phyloP scores from a whole-genome alignment of 345 rosid species.

The Eucalyptus decipiens region DNA sequence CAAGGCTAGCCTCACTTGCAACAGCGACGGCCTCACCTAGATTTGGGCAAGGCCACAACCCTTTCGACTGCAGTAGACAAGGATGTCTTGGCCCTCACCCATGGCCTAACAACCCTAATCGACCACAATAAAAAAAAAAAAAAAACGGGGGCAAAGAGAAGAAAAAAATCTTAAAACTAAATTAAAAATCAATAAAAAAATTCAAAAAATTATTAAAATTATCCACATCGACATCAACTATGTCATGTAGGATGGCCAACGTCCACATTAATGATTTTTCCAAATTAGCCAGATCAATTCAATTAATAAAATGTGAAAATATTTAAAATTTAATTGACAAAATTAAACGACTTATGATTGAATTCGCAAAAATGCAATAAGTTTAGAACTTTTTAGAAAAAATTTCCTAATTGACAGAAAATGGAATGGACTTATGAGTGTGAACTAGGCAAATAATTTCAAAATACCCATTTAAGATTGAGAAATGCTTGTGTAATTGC shows the following conservation, averaged over 20 bases:
- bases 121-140: fast-evolving
- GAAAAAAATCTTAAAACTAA: too few relatives aligned
- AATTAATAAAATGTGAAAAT: too few relatives aligned
- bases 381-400: too few relatives aligned
- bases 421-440: background rate
- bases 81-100: fast-evolving
- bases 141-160: fast-evolving
- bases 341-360: fast-evolving
- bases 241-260: fast-evolving
- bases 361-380: too few relatives aligned
- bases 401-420: fast-evolving
- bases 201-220: too few relatives aligned
- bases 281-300: too few relatives aligned
- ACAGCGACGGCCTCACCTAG: fast-evolving
- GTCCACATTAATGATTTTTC: fast-evolving
- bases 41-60: fast-evolving
- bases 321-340: too few relatives aligned
- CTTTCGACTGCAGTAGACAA: fast-evolving
- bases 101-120: fast-evolving
- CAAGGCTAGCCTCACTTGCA: too few relatives aligned
- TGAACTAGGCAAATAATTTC: background rate
- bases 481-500: too few relatives aligned
- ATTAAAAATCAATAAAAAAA: too few relatives aligned
- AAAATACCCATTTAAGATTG: background rate
- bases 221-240: fast-evolving